Evolutionary conservation across 1,284 basidiomycete species (phyloP), one percentile per base, ranked within the genome.

Genomic region (Boletus semigastroideus): DNA sequence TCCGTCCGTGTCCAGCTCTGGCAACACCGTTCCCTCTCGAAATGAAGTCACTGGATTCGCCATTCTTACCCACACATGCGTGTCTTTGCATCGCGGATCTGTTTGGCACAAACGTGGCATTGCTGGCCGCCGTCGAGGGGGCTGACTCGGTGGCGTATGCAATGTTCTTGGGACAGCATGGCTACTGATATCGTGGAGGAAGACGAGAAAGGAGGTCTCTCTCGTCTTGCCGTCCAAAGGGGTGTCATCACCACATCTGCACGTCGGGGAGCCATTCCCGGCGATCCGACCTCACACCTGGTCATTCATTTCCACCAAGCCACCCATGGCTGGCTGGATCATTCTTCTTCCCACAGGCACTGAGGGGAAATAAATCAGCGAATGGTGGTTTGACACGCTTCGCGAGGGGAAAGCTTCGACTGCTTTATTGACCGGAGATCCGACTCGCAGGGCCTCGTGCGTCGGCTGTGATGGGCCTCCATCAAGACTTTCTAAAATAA

Each of bases 381-480:
- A 38, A 46, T 41, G 52, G 44, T 42, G 16, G 42, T 8, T 16
- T 13, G 20, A 19, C 43, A 14, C 28, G 28, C 31, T 20, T 8
- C 9, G 19, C 27, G 20, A 53, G 6, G 66, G 49, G 74, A 78
- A 31, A 72, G 76, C 5, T 77, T 84, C 51, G 67, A 68, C 31
- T 82, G 83, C 79, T 60, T 63, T 20, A 63, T 70, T 12, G 64
- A 72, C 19, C 61, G 72, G 11, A 7, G 62, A 68, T 1, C 58
- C 72, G 22, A 63, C 75, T n/a, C 71, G 36, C 79, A 80, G 49
- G 78, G 51, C 67, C 7, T 77, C 80, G 42, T 84, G 81, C 61
- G 70, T 74, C 43, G 77, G 74, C 49, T 85, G 80, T 76, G 76
- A 77, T 33, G 67, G n/a, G n/a, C 43, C 50, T 79, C 76, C 70